Evolutionary conservation across 352 stramenopile species (phyloP), one percentile per base, ranked within the genome.

Genomic region (Globisporangium camurandrum): DNA sequence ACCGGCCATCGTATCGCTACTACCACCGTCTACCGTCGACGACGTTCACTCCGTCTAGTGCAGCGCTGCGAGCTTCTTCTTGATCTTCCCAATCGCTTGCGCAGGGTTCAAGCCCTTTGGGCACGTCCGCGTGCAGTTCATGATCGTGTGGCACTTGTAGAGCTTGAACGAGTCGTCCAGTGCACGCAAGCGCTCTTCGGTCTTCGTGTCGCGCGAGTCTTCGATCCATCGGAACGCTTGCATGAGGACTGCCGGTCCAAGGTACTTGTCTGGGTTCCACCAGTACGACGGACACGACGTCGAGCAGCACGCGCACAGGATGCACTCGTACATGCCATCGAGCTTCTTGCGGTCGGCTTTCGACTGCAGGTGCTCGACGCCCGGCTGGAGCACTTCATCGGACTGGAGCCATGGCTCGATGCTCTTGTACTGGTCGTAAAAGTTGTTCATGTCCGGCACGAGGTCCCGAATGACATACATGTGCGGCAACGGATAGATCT

Each of bases 261-360:
- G 78, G 75, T 97, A 97, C 79, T 96, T 97, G 67, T 97, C 89
- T 19, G 79, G 77, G 79, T 98, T 98, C 97, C 97, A 99, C 97
- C 97, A 99, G 80, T 99, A 99, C 47, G 84, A 98, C 24, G 97
- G 97, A 78, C 97, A 99, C 31, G 96, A 97, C 4, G 97, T 99
- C 57, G 78, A 97, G 80, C 97, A 99, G 78, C 97, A 99, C 22
- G 96, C 97, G 72, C 97, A 99, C 19, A 99, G 82, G 59, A 99
- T 99, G 75, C 97, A 99, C 81, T 99, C 97, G 73, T 99, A 99
- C 96, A 99, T 99, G 56, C 97, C 97, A 69, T 99, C 97, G 9
- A 99, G 78, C 70, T 99, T 99, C 79, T 98, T 97, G 52, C 97
- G 87, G 79, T 99, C 97, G 49, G 98, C 87, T 48, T 95, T 94